Conservation (phyloP, 306 rosid species). For the Elaeagnus macrophylla region DNA sequence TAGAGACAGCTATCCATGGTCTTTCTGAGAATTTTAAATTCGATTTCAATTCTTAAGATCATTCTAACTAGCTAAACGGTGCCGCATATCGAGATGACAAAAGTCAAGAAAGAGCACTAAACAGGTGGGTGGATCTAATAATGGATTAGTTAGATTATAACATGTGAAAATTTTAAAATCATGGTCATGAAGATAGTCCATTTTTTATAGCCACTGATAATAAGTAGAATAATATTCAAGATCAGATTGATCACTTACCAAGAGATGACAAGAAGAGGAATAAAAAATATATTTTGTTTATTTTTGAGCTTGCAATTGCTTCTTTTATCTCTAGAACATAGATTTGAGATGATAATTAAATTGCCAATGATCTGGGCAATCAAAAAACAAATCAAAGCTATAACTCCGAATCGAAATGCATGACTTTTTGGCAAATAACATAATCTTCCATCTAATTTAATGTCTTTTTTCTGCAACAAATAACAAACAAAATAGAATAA, state of each 20-base stretch:
- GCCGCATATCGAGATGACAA: too few relatives aligned
- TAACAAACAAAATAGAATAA: neutral
- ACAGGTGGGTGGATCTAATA: too few relatives aligned
- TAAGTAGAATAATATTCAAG: too few relatives aligned
- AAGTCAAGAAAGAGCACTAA: too few relatives aligned
- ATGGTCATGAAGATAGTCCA: too few relatives aligned
- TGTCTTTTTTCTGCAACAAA: conserved; percentile 44
- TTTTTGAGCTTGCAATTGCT: conserved; percentile 26
- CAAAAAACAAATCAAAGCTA: conserved; percentile 47
- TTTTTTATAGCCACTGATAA: too few relatives aligned
- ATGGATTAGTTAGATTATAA: too few relatives aligned
- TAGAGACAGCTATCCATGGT: too few relatives aligned
- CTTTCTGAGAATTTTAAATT: too few relatives aligned
- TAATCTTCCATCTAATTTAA: conserved; percentile 50
- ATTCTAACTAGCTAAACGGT: too few relatives aligned
- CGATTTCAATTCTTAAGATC: too few relatives aligned
- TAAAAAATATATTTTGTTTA: conserved; percentile 24
- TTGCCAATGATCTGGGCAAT: conserved; percentile 56
- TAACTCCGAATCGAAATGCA: conserved; percentile 62
- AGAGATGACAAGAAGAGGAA: conserved; percentile 46
- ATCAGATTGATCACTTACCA: conserved; percentile 40
- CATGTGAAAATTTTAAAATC: too few relatives aligned
- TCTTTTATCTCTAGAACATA: conserved; percentile 33
- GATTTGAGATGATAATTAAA: conserved; percentile 26
- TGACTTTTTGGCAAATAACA: conserved; percentile 66